A percentile compares a stretch with the other conserved stretches of the same genome.
Conservation (phyloP, 306 rosid species). For the Vicia villosa region DNA sequence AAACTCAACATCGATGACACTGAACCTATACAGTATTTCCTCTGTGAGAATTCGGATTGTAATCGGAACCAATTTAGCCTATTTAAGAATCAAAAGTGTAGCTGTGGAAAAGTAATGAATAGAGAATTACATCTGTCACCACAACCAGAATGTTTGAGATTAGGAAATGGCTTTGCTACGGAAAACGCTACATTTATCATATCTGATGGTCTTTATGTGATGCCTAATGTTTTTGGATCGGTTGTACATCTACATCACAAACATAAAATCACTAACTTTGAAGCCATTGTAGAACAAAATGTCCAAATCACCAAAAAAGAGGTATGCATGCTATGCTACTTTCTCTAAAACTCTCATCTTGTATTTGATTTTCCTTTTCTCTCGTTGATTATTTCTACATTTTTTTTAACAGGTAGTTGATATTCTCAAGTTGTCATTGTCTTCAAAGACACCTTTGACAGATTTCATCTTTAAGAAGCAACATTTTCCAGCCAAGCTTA, state of each 20-base stretch:
- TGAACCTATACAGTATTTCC: too few relatives aligned
- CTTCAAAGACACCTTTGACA: slow-evolving; percentile 6
- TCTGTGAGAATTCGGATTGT: background rate
- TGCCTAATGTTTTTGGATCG: background rate
- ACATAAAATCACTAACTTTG: background rate
- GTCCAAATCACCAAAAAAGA: slow-evolving; percentile 5
- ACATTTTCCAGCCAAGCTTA: too few relatives aligned
- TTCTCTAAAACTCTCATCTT: background rate
- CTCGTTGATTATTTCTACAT: too few relatives aligned
- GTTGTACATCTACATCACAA: background rate
- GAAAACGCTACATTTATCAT: too few relatives aligned
- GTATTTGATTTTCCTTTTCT: background rate
- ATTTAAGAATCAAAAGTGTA: slow-evolving; percentile 10
- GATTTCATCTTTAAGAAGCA: slow-evolving; percentile 7
- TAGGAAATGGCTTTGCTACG: too few relatives aligned
- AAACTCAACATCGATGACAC: too few relatives aligned
- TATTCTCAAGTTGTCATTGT: slow-evolving; percentile 2
- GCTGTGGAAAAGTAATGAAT: background rate
- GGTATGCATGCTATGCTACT: background rate
- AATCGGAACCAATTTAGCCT: too few relatives aligned
- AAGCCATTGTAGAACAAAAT: background rate
- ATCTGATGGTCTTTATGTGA: too few relatives aligned
- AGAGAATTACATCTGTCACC: background rate
- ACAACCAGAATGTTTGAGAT: too few relatives aligned
- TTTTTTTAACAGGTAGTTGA: background rate